Conservation (phyloP, 2,329 filamentous ascomycete species). For the Diaporthe citri region DNA sequence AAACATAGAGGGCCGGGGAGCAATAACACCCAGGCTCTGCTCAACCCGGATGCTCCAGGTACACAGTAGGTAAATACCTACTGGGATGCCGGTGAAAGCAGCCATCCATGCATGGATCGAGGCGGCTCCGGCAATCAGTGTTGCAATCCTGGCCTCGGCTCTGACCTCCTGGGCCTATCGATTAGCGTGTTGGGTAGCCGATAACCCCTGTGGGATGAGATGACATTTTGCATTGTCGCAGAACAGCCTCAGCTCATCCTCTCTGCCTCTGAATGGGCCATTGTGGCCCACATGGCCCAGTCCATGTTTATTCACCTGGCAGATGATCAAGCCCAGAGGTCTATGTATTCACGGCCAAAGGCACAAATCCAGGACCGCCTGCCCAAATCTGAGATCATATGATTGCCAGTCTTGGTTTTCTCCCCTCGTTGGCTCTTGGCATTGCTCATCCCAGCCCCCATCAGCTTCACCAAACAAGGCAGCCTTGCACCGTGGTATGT, state of each 20-base stretch:
- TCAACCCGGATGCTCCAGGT: neutral
- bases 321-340: neutral
- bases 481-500: neutral
- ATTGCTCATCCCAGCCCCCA: slow-evolving; percentile 2
- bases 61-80: too few species aligned
- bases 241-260: slow-evolving; percentile 12
- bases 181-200: slow-evolving; percentile 30
- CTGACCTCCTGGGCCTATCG: slow-evolving; percentile 9
- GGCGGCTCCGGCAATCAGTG: slow-evolving; percentile 21
- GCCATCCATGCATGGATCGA: slow-evolving; percentile 14
- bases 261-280: neutral
- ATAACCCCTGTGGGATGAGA: slow-evolving; percentile 22
- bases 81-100: neutral
- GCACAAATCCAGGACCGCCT: neutral
- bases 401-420: neutral
- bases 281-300: slow-evolving; percentile 1
- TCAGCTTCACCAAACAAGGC: slow-evolving; percentile 7
- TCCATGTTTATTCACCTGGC: neutral
- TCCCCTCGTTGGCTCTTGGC: neutral
- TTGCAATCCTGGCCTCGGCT: slow-evolving; percentile 35
- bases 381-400: neutral
- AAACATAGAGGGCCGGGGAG: neutral
- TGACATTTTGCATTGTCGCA: slow-evolving; percentile 2
- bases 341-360: neutral
- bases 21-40: slow-evolving; percentile 7